Percentiles rank a stretch among this genome's conserved stretches.
phyloP scores from a whole-genome alignment of 2,329 filamentous ascomycete species.

The Penicillium janthinellum region DNA sequence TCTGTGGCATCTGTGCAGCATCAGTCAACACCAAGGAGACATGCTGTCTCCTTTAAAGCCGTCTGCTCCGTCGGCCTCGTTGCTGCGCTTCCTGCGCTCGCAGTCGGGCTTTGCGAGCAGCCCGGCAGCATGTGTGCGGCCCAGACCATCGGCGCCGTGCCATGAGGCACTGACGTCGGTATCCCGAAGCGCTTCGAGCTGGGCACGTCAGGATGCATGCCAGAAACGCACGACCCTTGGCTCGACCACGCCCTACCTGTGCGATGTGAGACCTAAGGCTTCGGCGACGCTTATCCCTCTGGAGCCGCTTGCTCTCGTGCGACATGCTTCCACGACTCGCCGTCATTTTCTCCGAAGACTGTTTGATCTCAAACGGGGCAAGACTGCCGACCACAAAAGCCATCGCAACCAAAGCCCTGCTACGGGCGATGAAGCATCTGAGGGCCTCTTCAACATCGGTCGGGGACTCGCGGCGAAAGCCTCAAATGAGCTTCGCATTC shows the following conservation, averaged over 20 bases:
- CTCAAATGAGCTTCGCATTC: constrained; percentile 78
- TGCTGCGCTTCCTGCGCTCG: constrained; percentile 72
- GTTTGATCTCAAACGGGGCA: constrained; percentile 38
- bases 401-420: constrained; percentile 61
- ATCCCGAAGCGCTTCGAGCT: constrained; percentile 25
- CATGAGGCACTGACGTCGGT: constrained; percentile 20
- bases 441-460: constrained; percentile 66
- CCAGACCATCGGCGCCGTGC: constrained; percentile 15
- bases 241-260: constrained; percentile 33
- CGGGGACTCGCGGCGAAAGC: constrained; percentile 73
- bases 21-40: constrained; percentile 27
- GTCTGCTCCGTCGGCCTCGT: constrained; percentile 54
- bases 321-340: constrained; percentile 36
- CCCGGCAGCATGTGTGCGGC: constrained; percentile 28
- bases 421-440: constrained; percentile 61
- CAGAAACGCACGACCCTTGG: constrained; percentile 31
- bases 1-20: constrained; percentile 7
- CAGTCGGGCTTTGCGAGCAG: constrained; percentile 64
- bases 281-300: constrained; percentile 4
- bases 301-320: constrained; percentile 20
- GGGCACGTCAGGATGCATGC: constrained; percentile 21
- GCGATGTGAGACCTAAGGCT: constrained; percentile 12
- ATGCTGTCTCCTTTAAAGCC: constrained; percentile 44
- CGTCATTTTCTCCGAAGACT: constrained; percentile 41
- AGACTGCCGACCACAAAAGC: constrained; percentile 40